phyloP scores from a whole-genome alignment of 768 basidiomycete genomes.

The Boletus subparvulus region DNA sequence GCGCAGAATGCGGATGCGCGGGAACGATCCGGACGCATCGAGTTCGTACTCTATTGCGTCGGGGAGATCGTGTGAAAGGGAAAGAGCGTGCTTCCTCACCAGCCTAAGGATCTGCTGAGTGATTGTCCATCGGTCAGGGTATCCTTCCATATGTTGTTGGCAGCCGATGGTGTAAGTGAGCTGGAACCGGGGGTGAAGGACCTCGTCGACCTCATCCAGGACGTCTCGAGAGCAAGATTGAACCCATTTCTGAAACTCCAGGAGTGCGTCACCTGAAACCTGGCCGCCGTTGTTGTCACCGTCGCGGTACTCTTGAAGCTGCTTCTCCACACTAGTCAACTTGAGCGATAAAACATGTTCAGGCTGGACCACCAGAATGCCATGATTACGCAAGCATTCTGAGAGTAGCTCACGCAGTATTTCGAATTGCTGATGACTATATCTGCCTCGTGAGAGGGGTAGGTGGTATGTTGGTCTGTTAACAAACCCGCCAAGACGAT shows the following conservation, averaged over 20 bases:
- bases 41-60: too few relatives aligned
- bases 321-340: slow-evolving; percentile 40
- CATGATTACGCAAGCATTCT: slow-evolving; percentile 29
- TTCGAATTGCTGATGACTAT: neutral
- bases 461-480: slow-evolving; percentile 46
- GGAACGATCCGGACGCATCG: neutral
- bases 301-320: slow-evolving; percentile 1
- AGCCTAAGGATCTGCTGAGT: slow-evolving; percentile 27
- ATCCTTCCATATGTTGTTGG: slow-evolving; percentile 20
- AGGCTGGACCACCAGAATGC: slow-evolving; percentile 46
- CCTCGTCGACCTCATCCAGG: slow-evolving; percentile 21
- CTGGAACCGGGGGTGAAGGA: slow-evolving; percentile 21
- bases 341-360: slow-evolving; percentile 51
- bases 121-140: slow-evolving; percentile 30
- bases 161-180: slow-evolving; percentile 27
- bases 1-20: slow-evolving; percentile 1
- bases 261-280: slow-evolving; percentile 4
- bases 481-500: slow-evolving; percentile 39
- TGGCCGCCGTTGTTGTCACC: neutral
- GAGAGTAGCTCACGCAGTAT: neutral
- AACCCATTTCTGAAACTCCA: slow-evolving; percentile 12
- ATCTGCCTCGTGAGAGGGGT: slow-evolving; percentile 42
- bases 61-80: neutral
- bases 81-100: slow-evolving; percentile 3
- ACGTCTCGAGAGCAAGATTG: slow-evolving; percentile 14